Evolutionary conservation across 75 land plant species (phyloP), one percentile per base, ranked within the genome.

Genomic region (Pinus tabuliformis): DNA sequence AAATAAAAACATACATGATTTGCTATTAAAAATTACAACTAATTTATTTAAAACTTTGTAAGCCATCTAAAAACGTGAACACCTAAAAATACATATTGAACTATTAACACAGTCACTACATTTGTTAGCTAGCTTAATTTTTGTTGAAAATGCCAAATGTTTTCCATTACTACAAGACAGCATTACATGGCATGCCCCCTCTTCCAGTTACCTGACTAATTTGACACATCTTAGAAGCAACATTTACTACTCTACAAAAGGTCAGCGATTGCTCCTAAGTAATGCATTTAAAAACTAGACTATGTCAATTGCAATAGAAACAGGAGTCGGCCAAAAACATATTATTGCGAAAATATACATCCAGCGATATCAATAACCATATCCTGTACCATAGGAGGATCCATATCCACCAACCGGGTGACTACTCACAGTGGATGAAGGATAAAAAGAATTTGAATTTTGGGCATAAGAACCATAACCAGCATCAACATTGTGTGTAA

Each of bases 351-450:
- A 54, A 28, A 26, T 52, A 28, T 73, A 56, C 74, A 73, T 73
- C 36, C 18, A 16, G 17, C 20, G 17, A 42, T 70, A 5, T 73
- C 58, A 52, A 24, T 52, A 73, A 6, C 75, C 74, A 75, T 86
- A 89, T 28, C 90, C 83, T 73, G 89, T 83, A 24, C 76, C 62
- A 14, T 83, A 80, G 52, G 91, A 84, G 45, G 91, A 83, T 54
- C 91, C 86, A 68, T 86, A 81, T 24, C 83, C 81, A 56, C 89
- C 86, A 70, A 81, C 60, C 1, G 81, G 49, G 57, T 87, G 86
- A 68, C 78, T 49, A 1, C 81, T 36, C 59, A 77, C 57, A 13
- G 77, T 56, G 1, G 81, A 80, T 37, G 89, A 80, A 12, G 84
- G 24, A 28, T 83, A 86, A 28, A 76, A 63, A 36, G 72, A 66